A percentile compares a stretch with the other conserved stretches of the same genome.
Conservation (phyloP, 331 rosid genomes). For the Quercus phellos region DNA sequence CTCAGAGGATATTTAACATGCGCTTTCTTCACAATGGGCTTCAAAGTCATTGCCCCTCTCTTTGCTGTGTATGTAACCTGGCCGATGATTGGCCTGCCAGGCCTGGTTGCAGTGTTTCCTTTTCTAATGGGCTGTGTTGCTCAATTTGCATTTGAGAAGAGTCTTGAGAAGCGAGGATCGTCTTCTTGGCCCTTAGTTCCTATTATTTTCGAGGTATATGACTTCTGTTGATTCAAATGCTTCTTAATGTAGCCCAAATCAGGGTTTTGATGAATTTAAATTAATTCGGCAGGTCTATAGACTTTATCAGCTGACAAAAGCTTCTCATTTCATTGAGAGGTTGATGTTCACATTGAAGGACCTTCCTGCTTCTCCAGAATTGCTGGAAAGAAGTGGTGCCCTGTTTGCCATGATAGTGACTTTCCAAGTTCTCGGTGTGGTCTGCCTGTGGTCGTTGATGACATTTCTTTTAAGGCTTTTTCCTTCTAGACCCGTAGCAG, state of each 20-base stretch:
- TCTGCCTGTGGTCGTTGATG: slow-evolving; percentile 82
- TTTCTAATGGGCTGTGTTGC: slow-evolving; percentile 54
- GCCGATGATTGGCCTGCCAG: slow-evolving; percentile 57
- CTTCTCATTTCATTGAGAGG: slow-evolving; percentile 58
- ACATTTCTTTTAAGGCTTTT: slow-evolving; percentile 83
- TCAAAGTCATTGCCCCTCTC: slow-evolving; percentile 66
- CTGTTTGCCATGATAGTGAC: slow-evolving; percentile 58
- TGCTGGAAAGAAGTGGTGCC: slow-evolving; percentile 59
- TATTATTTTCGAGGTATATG: slow-evolving; percentile 74
- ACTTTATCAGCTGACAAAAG: slow-evolving; percentile 76
- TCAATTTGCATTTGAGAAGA: slow-evolving; percentile 61
- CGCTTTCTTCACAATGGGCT: slow-evolving; percentile 55
- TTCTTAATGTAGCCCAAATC: neutral
- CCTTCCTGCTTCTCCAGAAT: slow-evolving; percentile 45
- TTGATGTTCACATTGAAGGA: slow-evolving; percentile 54
- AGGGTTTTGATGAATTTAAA: slow-evolving; percentile 11
- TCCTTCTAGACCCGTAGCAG: slow-evolving; percentile 85
- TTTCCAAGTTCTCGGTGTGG: slow-evolving; percentile 54
- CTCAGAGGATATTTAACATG: slow-evolving; percentile 73
- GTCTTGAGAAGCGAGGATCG: slow-evolving; percentile 45
- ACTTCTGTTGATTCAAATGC: neutral
- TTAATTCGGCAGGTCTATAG: slow-evolving; percentile 65
- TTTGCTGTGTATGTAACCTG: slow-evolving; percentile 46
- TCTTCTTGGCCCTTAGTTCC: slow-evolving; percentile 92
- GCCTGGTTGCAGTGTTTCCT: slow-evolving; percentile 56